Conservation (phyloP, 106 monocot genomes). For the Platanthera zijinensis region DNA sequence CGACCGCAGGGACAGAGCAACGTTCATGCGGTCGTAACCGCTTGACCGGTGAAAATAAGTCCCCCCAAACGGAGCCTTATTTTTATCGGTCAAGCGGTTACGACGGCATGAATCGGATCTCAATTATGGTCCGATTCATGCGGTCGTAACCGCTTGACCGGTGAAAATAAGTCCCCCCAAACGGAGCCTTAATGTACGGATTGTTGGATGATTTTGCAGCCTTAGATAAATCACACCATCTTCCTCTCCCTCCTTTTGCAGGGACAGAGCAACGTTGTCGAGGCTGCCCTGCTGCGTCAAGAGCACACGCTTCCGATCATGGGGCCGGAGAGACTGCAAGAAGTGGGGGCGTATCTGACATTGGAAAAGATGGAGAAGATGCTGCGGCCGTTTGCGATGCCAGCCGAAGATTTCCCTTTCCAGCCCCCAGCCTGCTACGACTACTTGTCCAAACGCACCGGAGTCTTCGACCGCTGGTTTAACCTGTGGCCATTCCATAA, state of each 20-base stretch:
- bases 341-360: constrained; percentile 59
- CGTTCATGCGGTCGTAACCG: too few relatives aligned
- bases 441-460: constrained; percentile 56
- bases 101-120: too few relatives aligned
- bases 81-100: too few relatives aligned
- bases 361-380: constrained; percentile 83
- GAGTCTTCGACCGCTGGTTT: constrained; percentile 63
- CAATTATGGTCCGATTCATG: too few relatives aligned
- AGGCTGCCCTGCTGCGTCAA: constrained; percentile 55
- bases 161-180: too few relatives aligned
- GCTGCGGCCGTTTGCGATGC: constrained; percentile 91
- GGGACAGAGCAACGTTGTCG: constrained; percentile 37
- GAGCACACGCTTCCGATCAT: constrained; percentile 94
- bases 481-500: constrained; percentile 86
- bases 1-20: too few relatives aligned
- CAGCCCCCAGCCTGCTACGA: constrained; percentile 64
- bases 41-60: too few relatives aligned
- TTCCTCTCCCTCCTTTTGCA: background rate
- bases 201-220: too few relatives aligned
- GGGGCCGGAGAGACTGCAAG: constrained; percentile 92
- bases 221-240: background rate
- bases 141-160: too few relatives aligned
- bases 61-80: too few relatives aligned
- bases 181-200: too few relatives aligned
- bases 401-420: constrained; percentile 92